These are phyloP conservation scores for Syzygium aqueum DNA, from an alignment of 345 rosid genomes.

Conservation along the genomic window DNA sequence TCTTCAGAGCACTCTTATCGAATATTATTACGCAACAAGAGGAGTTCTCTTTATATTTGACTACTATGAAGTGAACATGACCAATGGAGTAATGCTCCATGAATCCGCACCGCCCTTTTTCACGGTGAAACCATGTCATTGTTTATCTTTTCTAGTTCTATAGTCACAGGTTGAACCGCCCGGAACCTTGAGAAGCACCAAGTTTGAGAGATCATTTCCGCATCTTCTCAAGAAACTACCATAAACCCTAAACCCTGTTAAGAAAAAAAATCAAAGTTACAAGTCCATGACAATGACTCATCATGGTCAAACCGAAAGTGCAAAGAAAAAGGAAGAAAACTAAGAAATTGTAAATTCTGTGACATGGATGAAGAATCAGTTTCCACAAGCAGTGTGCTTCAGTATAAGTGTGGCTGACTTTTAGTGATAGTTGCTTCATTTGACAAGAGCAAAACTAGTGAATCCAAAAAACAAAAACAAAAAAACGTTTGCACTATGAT, in stretches of 20 bases:
- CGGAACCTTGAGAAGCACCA: fast-evolving
- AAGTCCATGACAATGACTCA: neutral
- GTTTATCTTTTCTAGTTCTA: neutral
- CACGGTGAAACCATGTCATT: neutral
- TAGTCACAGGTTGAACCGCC: neutral
- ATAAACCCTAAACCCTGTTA: no score
- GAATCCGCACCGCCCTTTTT: neutral
- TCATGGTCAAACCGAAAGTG: neutral
- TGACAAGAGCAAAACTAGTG: no score
- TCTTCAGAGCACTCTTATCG: no score
- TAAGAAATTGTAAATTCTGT: neutral
- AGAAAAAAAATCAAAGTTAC: neutral
- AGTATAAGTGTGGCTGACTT: neutral
- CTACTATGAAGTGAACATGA: no score
- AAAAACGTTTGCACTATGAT: no score
- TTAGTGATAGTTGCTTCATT: no score
- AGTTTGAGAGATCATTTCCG: neutral
- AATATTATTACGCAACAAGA: no score
- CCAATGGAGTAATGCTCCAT: neutral
- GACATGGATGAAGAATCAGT: neutral
- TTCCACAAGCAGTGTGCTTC: neutral
- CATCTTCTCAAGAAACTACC: neutral
- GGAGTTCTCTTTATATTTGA: no score
- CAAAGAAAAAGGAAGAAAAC: neutral
- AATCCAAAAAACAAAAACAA: no score